These are phyloP conservation scores for Apiotrichum domesticum DNA, from an alignment of 1,284 basidiomycete species.

Conservation along the genomic window DNA sequence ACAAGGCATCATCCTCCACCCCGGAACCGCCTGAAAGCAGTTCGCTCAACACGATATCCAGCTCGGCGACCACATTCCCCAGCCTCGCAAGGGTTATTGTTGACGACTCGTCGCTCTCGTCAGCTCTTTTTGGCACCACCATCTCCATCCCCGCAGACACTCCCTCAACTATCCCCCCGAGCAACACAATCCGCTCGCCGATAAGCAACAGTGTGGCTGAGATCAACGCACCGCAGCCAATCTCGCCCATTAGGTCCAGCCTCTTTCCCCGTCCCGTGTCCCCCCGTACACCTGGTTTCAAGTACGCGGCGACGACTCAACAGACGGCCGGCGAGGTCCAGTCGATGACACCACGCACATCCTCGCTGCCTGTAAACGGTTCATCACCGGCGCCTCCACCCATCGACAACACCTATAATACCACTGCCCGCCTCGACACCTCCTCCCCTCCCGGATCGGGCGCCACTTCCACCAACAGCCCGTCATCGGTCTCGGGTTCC, in stretches of 20 bases:
- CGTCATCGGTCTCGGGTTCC: neutral
- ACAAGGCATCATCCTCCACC: slow-evolving; percentile 16
- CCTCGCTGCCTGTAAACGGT: neutral
- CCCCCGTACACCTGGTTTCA: slow-evolving; percentile 5
- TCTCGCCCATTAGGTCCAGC: neutral
- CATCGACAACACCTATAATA: slow-evolving; percentile 13
- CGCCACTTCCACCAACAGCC: slow-evolving; percentile 1
- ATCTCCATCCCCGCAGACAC: slow-evolving; percentile 10
- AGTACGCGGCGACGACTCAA: neutral
- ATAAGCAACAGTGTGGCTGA: neutral
- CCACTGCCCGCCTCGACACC: slow-evolving; percentile 15
- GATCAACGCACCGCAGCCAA: neutral
- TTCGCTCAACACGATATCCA: neutral
- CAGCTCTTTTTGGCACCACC: slow-evolving; percentile 15
- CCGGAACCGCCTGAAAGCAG: neutral
- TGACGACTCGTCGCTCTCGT: slow-evolving; percentile 17
- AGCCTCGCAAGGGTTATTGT: slow-evolving; percentile 15
- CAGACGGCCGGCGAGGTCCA: neutral
- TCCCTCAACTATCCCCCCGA: neutral
- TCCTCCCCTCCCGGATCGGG: neutral
- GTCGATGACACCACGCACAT: neutral
- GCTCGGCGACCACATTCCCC: slow-evolving; percentile 10
- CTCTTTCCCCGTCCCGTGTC: neutral
- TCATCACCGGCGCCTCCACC: too few relatives aligned
- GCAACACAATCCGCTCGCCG: neutral